These are phyloP conservation scores for Fusarium pilosicola DNA, from an alignment of 2,329 filamentous ascomycete genomes.

Conservation along the genomic window DNA sequence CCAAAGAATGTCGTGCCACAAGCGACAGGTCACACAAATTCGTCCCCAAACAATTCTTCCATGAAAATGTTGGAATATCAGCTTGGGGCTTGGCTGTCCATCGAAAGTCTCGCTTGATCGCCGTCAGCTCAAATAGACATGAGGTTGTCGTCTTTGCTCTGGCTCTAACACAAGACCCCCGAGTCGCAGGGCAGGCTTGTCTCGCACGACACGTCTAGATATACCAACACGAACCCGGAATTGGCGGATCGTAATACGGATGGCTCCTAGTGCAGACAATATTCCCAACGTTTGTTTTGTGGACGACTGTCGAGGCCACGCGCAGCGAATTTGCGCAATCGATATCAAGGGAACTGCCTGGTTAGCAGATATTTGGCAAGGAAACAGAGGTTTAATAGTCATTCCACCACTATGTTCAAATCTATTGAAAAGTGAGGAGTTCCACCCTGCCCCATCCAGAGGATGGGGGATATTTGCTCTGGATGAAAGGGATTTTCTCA, in stretches of 20 bases:
- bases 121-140: conserved; percentile 79
- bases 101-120: conserved; percentile 81
- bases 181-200: background rate
- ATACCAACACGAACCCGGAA: conserved; percentile 52
- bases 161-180: conserved; percentile 46
- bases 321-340: conserved; percentile 60
- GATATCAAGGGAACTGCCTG: conserved; percentile 62
- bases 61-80: conserved; percentile 77
- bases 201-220: background rate
- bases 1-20: conserved; percentile 46
- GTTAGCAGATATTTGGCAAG: conserved; percentile 64
- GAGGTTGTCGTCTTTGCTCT: conserved; percentile 65
- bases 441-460: conserved; percentile 43
- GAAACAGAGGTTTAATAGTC: conserved; percentile 41
- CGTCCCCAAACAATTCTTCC: conserved; percentile 68
- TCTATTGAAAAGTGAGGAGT: conserved; percentile 46
- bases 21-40: conserved; percentile 4
- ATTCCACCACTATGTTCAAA: conserved; percentile 38
- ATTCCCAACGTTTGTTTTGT: conserved; percentile 65
- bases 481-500: conserved; percentile 55
- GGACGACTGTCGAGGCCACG: conserved; percentile 57
- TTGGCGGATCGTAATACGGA: conserved; percentile 61
- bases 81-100: conserved; percentile 94
- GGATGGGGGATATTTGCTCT: conserved; percentile 63
- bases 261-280: conserved; percentile 55